phyloP scores from a whole-genome alignment of 345 rosid species.

The Rhizophora apiculata region DNA sequence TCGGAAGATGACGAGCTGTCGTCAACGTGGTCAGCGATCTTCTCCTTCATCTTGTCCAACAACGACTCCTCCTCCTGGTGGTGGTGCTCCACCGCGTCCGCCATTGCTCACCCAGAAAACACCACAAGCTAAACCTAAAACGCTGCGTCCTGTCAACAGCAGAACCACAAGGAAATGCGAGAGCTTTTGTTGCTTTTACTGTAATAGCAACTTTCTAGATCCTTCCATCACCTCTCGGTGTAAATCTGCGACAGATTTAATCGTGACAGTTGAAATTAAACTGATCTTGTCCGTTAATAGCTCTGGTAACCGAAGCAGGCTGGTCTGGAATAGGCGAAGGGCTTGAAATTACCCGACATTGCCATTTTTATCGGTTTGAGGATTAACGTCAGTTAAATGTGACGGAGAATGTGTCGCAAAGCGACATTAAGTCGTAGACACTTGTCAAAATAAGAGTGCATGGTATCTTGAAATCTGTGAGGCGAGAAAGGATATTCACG shows the following conservation, averaged over 20 bases:
- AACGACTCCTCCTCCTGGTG: conserved; percentile 48
- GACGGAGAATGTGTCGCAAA: conserved; percentile 1
- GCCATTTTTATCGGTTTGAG: conserved; percentile 1
- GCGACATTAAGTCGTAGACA: conserved; percentile 6
- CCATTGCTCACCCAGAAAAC: no score
- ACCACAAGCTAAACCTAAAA: no score
- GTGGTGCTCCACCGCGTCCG: conserved; percentile 31
- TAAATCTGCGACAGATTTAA: background rate
- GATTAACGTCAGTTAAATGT: conserved; percentile 11
- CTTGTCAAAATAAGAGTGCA: conserved; percentile 3
- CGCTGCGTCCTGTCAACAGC: no score
- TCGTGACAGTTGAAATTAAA: conserved; percentile 15
- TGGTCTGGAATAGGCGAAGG: background rate
- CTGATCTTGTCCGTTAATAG: conserved; percentile 21
- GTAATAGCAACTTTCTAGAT: no score
- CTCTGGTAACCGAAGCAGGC: conserved; percentile 14
- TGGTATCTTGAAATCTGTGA: background rate
- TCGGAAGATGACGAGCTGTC: conserved; percentile 38
- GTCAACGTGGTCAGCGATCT: conserved; percentile 30
- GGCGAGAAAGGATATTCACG: background rate
- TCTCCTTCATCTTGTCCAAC: conserved; percentile 48
- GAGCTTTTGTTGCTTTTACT: no score
- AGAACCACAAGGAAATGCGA: no score
- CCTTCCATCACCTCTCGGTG: no score
- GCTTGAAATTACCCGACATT: conserved; percentile 9